Evolutionary conservation across 768 basidiomycete genomes (phyloP).

Genomic region (Tricholoma matsutake): DNA sequence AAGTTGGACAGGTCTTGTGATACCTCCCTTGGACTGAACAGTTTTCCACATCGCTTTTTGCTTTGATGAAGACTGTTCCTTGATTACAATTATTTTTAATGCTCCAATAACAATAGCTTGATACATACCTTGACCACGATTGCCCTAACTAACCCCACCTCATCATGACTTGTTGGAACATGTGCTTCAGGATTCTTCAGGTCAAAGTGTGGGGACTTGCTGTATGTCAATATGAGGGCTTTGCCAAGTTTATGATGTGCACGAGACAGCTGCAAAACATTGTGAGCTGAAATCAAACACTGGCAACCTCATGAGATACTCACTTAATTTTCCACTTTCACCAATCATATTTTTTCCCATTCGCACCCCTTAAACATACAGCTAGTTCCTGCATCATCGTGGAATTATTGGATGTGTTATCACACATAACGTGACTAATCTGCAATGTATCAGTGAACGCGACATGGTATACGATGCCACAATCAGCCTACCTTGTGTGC

Average conservation of each 20-base stretch:
- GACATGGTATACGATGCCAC: neutral
- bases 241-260: constrained; percentile 2
- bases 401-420: constrained; percentile 33
- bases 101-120: neutral
- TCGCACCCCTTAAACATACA: no score
- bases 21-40: no score
- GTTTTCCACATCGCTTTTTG: constrained; percentile 21
- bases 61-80: constrained; percentile 26
- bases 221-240: constrained; percentile 22
- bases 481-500: constrained; percentile 24
- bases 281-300: neutral
- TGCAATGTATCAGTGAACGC: constrained; percentile 9
- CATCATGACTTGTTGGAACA: neutral
- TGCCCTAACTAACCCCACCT: no score
- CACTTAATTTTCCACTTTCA: no score
- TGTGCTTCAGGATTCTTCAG: constrained; percentile 5
- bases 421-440: constrained; percentile 33
- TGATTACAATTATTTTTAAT: neutral
- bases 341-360: no score
- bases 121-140: constrained; percentile 2
- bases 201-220: constrained; percentile 21
- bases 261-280: constrained; percentile 13
- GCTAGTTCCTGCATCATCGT: constrained; percentile 26
- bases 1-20: no score
- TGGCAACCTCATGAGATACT: no score